Conservation (phyloP, 2,329 filamentous ascomycete genomes). For the Penicillium sp. region DNA sequence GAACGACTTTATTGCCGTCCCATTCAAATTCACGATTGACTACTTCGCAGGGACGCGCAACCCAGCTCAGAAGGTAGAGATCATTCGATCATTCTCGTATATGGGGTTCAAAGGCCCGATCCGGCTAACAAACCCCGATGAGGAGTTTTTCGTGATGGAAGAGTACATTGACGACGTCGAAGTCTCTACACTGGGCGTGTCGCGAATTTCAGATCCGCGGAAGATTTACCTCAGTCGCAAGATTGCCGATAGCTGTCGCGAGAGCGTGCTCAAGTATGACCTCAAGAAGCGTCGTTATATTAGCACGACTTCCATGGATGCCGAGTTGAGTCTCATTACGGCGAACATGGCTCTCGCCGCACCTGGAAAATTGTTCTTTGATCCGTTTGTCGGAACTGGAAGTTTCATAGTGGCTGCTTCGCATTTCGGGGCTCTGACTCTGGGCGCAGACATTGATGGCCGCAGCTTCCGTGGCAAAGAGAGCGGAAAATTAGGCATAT, state of each 20-base stretch:
- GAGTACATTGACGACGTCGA: conserved; percentile 61
- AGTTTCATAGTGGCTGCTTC: conserved; percentile 88
- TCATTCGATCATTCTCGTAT: conserved; percentile 81
- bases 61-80: conserved; percentile 59
- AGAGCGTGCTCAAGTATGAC: conserved; percentile 70
- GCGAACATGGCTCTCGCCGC: conserved; percentile 84
- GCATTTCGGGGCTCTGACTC: conserved; percentile 78
- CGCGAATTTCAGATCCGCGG: conserved; percentile 51
- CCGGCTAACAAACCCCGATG: conserved; percentile 67
- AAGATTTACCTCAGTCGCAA: conserved; percentile 70
- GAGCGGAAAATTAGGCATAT: conserved; percentile 40
- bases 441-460: conserved; percentile 92
- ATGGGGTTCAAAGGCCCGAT: conserved; percentile 76
- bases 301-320: conserved; percentile 95
- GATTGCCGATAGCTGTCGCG: conserved; percentile 64
- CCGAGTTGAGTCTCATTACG: conserved; percentile 84
- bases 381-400: conserved; percentile 93
- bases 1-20: conserved; percentile 59
- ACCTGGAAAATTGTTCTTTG: conserved; percentile 83
- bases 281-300: conserved; percentile 94
- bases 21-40: conserved; percentile 84
- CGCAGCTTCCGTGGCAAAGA: conserved; percentile 71
- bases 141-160: conserved; percentile 78
- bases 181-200: conserved; percentile 35
- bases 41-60: conserved; percentile 73